A percentile compares a stretch with the other conserved stretches of the same genome.
These are phyloP conservation scores for Vickermania spadyakhi DNA, from an alignment of 208 protist genomes.

Conservation along the genomic window DNA sequence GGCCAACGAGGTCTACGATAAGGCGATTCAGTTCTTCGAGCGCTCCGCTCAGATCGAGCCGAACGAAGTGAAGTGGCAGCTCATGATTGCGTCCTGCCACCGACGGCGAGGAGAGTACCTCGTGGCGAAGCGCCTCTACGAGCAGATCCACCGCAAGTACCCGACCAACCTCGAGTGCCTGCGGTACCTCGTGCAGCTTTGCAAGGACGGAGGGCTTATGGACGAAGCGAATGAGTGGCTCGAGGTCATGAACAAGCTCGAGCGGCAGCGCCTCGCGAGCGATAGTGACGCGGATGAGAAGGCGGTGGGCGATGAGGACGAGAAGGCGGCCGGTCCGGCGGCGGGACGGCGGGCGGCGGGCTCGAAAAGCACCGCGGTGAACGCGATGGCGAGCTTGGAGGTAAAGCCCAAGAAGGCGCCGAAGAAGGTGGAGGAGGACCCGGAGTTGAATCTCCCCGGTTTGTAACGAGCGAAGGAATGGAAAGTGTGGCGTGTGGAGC, in stretches of 20 bases:
- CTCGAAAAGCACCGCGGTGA: too few species aligned
- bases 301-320: neutral
- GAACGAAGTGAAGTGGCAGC: conserved; percentile 93
- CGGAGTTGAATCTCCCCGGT: conserved; percentile 74
- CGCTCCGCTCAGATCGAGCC: conserved; percentile 94
- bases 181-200: conserved; percentile 91
- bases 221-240: conserved; percentile 91
- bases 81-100: conserved; percentile 95
- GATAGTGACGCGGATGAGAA: conserved; percentile 18
- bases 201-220: conserved; percentile 79
- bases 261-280: conserved; percentile 47
- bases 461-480: conserved; percentile 28
- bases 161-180: conserved; percentile 94
- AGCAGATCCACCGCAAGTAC: conserved; percentile 86
- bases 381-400: conserved; percentile 14
- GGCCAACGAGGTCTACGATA: conserved; percentile 96
- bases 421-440: conserved; percentile 37
- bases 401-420: conserved; percentile 21
- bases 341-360: conserved; percentile 14
- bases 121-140: conserved; percentile 91
- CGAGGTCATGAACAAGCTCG: conserved; percentile 72
- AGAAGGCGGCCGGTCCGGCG: conserved; percentile 3
- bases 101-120: conserved; percentile 86
- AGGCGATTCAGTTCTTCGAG: conserved; percentile 96
- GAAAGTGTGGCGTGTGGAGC: too few species aligned